A percentile compares a stretch with the other conserved stretches of the same genome.
phyloP scores from a whole-genome alignment of 441 rosid genomes.

The Mallotus repandus region DNA sequence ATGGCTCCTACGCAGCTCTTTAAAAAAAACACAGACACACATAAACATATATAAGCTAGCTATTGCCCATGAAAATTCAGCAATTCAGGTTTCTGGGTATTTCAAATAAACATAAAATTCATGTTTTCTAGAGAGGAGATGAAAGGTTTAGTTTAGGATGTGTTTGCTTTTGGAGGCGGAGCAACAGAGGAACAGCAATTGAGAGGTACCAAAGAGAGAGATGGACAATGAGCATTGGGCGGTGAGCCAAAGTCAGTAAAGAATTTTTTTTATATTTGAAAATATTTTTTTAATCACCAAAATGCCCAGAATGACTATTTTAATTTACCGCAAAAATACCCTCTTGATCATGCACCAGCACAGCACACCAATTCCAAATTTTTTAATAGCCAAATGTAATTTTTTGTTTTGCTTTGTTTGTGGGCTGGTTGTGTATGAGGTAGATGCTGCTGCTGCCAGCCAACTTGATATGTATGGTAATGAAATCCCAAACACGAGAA shows the following conservation, averaged over 20 bases:
- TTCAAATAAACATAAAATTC: background rate
- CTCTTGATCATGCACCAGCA: background rate
- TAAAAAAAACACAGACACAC: background rate
- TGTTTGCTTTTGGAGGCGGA: background rate
- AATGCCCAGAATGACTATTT: slow-evolving; percentile 24
- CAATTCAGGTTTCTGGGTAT: background rate
- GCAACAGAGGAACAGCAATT: background rate
- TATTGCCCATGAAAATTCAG: no score
- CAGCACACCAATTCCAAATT: background rate
- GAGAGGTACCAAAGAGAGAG: slow-evolving; percentile 1
- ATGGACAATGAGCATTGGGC: slow-evolving; percentile 37
- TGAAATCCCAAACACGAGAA: background rate
- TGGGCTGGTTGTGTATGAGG: no score
- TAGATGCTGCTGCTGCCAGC: background rate
- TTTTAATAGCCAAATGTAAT: background rate
- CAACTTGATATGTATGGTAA: background rate
- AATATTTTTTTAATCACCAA: slow-evolving; percentile 19
- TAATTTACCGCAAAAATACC: slow-evolving; percentile 9
- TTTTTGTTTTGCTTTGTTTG: no score
- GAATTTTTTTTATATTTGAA: slow-evolving; percentile 13
- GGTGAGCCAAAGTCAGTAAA: slow-evolving; percentile 31
- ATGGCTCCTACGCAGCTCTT: no score
- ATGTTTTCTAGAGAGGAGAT: background rate
- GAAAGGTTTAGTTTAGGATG: no score
- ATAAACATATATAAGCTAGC: no score